These are phyloP conservation scores for Solanum appendiculatum DNA, from an alignment of 257 asterid species.

Conservation along the genomic window DNA sequence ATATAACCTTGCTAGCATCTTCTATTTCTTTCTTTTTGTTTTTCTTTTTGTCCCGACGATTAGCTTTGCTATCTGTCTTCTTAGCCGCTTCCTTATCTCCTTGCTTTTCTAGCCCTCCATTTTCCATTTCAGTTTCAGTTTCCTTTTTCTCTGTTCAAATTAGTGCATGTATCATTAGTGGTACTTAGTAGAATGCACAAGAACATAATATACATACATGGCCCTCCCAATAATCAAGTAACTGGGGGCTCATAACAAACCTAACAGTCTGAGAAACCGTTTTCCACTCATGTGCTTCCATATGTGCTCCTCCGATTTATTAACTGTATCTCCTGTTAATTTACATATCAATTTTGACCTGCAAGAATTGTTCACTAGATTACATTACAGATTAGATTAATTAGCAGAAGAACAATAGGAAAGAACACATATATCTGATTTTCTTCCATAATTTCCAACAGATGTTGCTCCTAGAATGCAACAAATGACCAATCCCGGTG, in stretches of 20 bases:
- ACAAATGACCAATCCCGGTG: background rate
- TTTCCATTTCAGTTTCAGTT: slow-evolving; percentile 27
- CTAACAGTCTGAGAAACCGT: slow-evolving; percentile 78
- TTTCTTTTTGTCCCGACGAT: slow-evolving; percentile 19
- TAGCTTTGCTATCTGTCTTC: slow-evolving; percentile 12
- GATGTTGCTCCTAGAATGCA: background rate
- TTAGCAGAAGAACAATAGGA: background rate
- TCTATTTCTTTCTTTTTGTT: slow-evolving; percentile 27
- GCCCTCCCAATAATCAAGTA: background rate
- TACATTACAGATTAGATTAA: background rate
- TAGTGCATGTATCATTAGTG: background rate
- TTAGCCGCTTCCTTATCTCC: slow-evolving; percentile 23
- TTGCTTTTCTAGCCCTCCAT: slow-evolving; percentile 16
- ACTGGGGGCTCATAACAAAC: slow-evolving; percentile 25
- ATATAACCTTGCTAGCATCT: slow-evolving; percentile 24
- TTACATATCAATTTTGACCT: slow-evolving; percentile 75
- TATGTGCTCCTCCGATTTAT: slow-evolving; percentile 88
- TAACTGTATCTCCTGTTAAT: slow-evolving; percentile 64
- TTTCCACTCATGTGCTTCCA: slow-evolving; percentile 98
- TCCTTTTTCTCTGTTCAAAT: slow-evolving; percentile 60
- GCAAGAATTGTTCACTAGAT: slow-evolving; percentile 8
- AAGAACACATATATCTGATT: no score
- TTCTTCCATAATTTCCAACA: background rate
- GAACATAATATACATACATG: background rate
- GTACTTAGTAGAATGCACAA: background rate